Conservation (phyloP, 2,329 filamentous ascomycete species). For the Aspergillus melleus region DNA sequence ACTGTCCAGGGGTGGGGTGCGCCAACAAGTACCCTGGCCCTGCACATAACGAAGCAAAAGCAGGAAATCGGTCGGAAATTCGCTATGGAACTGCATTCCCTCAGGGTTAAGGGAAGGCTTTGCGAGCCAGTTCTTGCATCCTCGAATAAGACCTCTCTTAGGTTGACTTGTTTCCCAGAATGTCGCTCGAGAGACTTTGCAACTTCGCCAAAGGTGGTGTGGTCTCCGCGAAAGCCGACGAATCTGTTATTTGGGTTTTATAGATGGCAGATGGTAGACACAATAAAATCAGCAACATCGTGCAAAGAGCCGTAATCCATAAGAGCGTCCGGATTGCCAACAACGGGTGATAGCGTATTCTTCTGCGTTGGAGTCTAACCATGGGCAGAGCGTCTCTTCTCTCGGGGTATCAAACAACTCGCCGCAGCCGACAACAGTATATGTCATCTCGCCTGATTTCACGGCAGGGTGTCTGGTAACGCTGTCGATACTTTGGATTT, state of each 20-base stretch:
- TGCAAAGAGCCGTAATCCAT: slow-evolving; percentile 26
- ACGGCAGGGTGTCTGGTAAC: slow-evolving; percentile 23
- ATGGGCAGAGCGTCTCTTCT: slow-evolving; percentile 29
- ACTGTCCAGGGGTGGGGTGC: slow-evolving; percentile 20
- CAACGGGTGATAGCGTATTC: slow-evolving; percentile 24
- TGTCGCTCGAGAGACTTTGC: slow-evolving; percentile 19
- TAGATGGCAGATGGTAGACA: slow-evolving; percentile 24
- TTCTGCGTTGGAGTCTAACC: slow-evolving; percentile 20
- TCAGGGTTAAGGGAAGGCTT: slow-evolving; percentile 13
- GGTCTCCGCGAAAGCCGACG: slow-evolving; percentile 27
- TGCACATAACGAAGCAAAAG: slow-evolving; percentile 25
- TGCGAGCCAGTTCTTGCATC: slow-evolving; percentile 10
- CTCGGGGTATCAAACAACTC: slow-evolving; percentile 32
- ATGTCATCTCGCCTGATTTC: slow-evolving; percentile 25
- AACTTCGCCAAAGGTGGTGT: slow-evolving; percentile 23
- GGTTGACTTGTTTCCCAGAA: slow-evolving; percentile 18
- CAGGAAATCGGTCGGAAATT: slow-evolving; percentile 27
- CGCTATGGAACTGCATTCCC: slow-evolving; percentile 14
- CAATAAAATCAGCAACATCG: slow-evolving; percentile 28
- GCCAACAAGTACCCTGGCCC: slow-evolving; percentile 20
- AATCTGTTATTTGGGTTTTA: slow-evolving; percentile 21
- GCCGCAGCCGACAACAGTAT: slow-evolving; percentile 33
- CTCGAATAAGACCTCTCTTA: slow-evolving; percentile 1
- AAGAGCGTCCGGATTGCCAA: slow-evolving; percentile 24
- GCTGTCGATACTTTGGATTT: slow-evolving; percentile 17